Evolutionary conservation across 2,329 filamentous ascomycete genomes (phyloP).

Genomic region (Fusarium sp.): DNA sequence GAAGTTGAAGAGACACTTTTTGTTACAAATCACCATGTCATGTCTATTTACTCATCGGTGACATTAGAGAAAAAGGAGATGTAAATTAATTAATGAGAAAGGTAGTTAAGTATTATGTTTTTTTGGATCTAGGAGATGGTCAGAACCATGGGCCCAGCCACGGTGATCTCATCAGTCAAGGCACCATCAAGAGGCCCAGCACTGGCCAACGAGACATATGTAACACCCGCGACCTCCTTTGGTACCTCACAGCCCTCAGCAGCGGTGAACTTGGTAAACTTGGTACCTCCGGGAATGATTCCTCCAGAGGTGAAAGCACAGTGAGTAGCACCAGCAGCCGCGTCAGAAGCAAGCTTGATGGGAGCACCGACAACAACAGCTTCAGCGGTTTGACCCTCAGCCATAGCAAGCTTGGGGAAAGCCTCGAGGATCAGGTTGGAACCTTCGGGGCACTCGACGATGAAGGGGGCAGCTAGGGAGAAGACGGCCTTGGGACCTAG

Average conservation of each 20-base stretch:
- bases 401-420: constrained; percentile 69
- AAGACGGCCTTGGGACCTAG: constrained; percentile 77
- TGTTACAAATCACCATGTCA: not conserved
- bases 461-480: constrained; percentile 79
- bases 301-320: constrained; percentile 76
- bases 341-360: constrained; percentile 59
- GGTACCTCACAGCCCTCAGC: constrained; percentile 69
- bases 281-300: constrained; percentile 64
- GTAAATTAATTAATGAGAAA: not conserved
- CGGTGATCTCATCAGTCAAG: constrained; percentile 70
- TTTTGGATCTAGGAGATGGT: constrained; percentile 51
- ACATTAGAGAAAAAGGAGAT: not conserved
- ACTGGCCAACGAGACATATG: constrained; percentile 74
- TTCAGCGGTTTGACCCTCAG: constrained; percentile 53
- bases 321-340: constrained; percentile 62
- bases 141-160: constrained; percentile 73
- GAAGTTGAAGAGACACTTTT: not conserved
- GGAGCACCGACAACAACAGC: constrained; percentile 48
- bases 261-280: constrained; percentile 66
- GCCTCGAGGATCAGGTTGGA: constrained; percentile 68
- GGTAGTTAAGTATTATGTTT: not conserved
- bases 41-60: not conserved
- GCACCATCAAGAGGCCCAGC: constrained; percentile 59
- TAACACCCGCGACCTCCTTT: constrained; percentile 69
- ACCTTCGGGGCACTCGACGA: constrained; percentile 74